Evolutionary conservation across 2,329 filamentous ascomycete species (phyloP).

Genomic region (Ophiostoma pallidulum): DNA sequence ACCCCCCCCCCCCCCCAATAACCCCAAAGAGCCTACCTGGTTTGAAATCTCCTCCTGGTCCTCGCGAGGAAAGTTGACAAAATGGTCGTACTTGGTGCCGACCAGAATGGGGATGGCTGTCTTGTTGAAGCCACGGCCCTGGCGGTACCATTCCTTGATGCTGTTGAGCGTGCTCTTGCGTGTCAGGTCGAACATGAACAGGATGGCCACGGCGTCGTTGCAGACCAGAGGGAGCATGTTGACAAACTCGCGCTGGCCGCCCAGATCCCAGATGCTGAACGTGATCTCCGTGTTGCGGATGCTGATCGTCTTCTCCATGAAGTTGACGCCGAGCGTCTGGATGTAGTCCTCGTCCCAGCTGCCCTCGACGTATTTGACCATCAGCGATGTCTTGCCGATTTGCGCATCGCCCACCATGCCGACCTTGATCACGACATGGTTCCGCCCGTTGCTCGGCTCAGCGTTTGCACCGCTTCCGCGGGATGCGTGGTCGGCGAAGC

Average conservation of each 20-base stretch:
- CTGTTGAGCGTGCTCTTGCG: conserved; percentile 97
- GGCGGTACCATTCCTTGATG: conserved; percentile 99
- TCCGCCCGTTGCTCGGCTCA: conserved; percentile 39
- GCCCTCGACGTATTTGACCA: conserved; percentile 99
- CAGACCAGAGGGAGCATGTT: conserved; percentile 99
- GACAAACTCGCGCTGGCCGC: conserved; percentile 96
- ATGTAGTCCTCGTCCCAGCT: conserved; percentile 99
- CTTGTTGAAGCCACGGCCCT: conserved; percentile 98
- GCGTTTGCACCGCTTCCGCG: conserved; percentile 31
- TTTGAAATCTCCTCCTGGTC: conserved; percentile 98
- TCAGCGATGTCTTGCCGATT: conserved; percentile 96
- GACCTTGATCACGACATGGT: conserved; percentile 93
- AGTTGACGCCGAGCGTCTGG: conserved; percentile 96
- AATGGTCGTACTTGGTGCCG: conserved; percentile 97
- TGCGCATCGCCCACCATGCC: conserved; percentile 99
- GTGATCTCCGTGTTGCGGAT: conserved; percentile 99
- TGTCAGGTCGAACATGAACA: conserved; percentile 99
- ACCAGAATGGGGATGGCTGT: conserved; percentile 98
- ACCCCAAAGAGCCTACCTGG: conserved; percentile 66
- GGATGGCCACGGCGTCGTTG: conserved; percentile 95
- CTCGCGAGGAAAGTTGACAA: conserved; percentile 95
- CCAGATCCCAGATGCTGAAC: conserved; percentile 98
- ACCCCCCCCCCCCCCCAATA: too few relatives aligned
- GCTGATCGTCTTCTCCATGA: conserved; percentile 99
- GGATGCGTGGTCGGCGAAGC: conserved; percentile 37